These are phyloP conservation scores for Conringia planisiliqua DNA, from an alignment of 345 rosid species.

Conservation along the genomic window DNA sequence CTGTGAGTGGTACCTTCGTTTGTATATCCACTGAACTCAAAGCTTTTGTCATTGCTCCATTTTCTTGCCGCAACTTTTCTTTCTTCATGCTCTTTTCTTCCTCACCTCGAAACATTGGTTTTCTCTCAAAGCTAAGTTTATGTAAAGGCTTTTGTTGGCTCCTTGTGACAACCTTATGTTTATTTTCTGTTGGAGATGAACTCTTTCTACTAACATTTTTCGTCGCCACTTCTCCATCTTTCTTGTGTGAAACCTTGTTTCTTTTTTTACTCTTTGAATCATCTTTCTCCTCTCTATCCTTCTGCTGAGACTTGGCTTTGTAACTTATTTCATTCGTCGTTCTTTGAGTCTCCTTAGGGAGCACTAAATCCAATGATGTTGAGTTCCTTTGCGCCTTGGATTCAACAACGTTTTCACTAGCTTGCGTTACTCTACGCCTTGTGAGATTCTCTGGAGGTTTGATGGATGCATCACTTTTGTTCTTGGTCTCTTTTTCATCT, in stretches of 20 bases:
- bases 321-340: constrained; percentile 34
- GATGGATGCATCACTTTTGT: not conserved
- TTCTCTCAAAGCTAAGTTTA: constrained; percentile 5
- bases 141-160: constrained; percentile 29
- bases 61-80: constrained; percentile 36
- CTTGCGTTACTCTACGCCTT: constrained; percentile 35
- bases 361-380: constrained; percentile 28
- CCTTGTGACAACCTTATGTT: constrained; percentile 24
- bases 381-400: constrained; percentile 26
- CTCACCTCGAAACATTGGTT: constrained; percentile 20
- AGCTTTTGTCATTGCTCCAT: constrained; percentile 24
- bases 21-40: constrained; percentile 28
- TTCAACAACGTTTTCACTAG: constrained; percentile 28
- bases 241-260: constrained; percentile 30
- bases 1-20: constrained; percentile 31
- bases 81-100: constrained; percentile 31
- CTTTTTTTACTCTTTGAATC: constrained; percentile 29
- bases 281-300: constrained; percentile 41
- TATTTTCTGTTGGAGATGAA: constrained; percentile 36
- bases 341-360: constrained; percentile 29
- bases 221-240: constrained; percentile 33
- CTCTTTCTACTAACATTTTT: constrained; percentile 25
- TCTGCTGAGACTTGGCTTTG: constrained; percentile 35
- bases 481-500: constrained; percentile 40
- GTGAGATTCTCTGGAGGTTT: not conserved